Evolutionary conservation across 352 stramenopile genomes (phyloP), one percentile per base, ranked within the genome.

Genomic region (Globisporangium cederbergense): DNA sequence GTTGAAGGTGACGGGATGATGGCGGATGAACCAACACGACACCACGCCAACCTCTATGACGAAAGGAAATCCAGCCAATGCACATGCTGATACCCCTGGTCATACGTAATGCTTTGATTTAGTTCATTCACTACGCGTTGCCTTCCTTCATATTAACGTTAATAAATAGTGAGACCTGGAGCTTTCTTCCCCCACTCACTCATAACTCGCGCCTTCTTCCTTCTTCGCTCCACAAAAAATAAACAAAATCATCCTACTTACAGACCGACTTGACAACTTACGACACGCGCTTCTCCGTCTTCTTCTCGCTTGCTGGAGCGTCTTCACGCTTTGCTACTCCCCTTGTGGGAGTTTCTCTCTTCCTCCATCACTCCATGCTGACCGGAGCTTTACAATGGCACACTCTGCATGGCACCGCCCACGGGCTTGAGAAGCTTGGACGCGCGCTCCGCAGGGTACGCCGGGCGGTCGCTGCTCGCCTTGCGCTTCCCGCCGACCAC

Each of bases 401-500:
- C 30, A 30, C 60, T 66, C 60, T 60, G 42, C 34, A 56, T 25
- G 5, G 46, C 11, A 11, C 53, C 45, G 25, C 60, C 53, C 57
- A 62, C 59, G 52, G 62, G 52, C 64, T 78, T 78, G 51, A 67
- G 64, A 30, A 63, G 52, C 72, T 78, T 78, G 42, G 61, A 8
- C 20, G 50, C 54, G 13, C 64, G 64, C 42, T 65, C 58, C 49
- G 64, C 32, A 13, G 64, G 64, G 49, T 56, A 69, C 42, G 64
- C 64, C 5, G 52, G 47, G 7, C 64, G 64, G 20, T 69, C 57
- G 50, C 64, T 69, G 38, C 56, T 56, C 66, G 82, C 71, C 64
- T 84, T 86, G 62, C 78, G 78, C 70, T 86, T 86, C 25, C 62
- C 62, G 5, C 78, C 78, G 1, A 81, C 64, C 16, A 47, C 69